Evolutionary conservation across 345 rosid genomes (phyloP).

Genomic region (Salix purpurea): DNA sequence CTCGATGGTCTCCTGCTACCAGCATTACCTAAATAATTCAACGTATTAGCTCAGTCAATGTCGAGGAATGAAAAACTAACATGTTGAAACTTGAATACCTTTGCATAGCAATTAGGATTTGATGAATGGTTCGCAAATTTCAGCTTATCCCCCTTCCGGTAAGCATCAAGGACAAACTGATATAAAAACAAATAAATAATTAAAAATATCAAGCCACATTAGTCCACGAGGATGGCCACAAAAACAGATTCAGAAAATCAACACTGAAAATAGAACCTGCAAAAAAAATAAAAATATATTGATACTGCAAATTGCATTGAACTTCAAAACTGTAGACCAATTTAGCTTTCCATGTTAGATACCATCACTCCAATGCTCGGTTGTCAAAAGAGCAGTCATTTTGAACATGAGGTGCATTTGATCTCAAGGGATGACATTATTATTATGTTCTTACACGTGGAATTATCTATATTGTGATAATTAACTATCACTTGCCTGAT

Average conservation of each 20-base stretch:
- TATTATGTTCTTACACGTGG: not conserved
- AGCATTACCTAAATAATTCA: slow-evolving; percentile 70
- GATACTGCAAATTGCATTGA: not conserved
- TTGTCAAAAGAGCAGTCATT: not conserved
- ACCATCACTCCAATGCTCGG: not conserved
- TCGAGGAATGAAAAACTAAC: not conserved
- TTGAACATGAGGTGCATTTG: not conserved
- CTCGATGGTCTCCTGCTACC: slow-evolving; percentile 98
- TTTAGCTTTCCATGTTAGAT: not conserved
- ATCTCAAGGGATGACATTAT: not conserved
- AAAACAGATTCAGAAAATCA: not conserved
- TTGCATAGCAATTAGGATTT: slow-evolving; percentile 93
- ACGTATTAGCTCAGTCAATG: not conserved
- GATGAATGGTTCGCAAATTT: slow-evolving; percentile 96
- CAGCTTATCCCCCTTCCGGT: slow-evolving; percentile 96
- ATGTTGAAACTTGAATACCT: slow-evolving; percentile 43
- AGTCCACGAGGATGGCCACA: not conserved
- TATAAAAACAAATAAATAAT: slow-evolving; percentile 4
- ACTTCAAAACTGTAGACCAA: not conserved
- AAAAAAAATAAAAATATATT: too few species aligned
- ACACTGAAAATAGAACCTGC: not conserved
- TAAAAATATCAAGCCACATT: not conserved
- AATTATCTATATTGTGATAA: not conserved
- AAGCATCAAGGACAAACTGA: slow-evolving; percentile 95
- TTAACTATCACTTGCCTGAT: slow-evolving; percentile 59